Evolutionary conservation across 1,284 basidiomycete species (phyloP), one percentile per base, ranked within the genome.

Genomic region (Sparassis latifolia): DNA sequence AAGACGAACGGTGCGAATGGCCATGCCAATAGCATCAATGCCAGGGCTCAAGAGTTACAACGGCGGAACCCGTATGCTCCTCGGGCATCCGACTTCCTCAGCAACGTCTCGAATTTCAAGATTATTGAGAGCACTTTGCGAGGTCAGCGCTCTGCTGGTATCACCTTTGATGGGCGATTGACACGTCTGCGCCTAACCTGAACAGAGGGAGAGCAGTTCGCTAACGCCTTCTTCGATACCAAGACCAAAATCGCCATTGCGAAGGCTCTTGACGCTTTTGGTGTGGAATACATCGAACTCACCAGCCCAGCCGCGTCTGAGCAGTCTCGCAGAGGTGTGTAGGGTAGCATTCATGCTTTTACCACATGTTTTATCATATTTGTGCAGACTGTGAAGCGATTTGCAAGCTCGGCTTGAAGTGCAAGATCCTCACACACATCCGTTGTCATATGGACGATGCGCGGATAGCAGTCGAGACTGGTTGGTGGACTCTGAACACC

Each of bases 361-460:
- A 32, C 38, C 31, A 28, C 47, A 10, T 31, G 42, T 30, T 48
- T 33, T 12, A 45, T 45, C 31, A 40, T 30, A 37, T 41, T 35
- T 33, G n/a, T 32, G 27, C 40, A 66, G 96, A 99, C 69, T 99
- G 97, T 73, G 94, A 97, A 77, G 91, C 92, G 45, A 99, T 99
- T 72, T 99, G 97, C 87, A 95, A 96, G 80, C 92, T 99, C 61
- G 95, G 96, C 5, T 80, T 99, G 70, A 96, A 93, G 80, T 77
- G 86, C 66, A 97, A 97, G 81, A 94, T 99, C 69, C 83, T 99
- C 59, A 99, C 97, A 30, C 97, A 99, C 76, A 99, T 99, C 64
- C 86, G 97, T 55, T 99, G 97, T 72, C 97, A 99, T 73, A 99
- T 99, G 97, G 96, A 99, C 68, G 97, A 99, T 72, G 97, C 97